phyloP scores from a whole-genome alignment of 1,139 yeast genomes.

The Kluyveromyces marxianus region DNA sequence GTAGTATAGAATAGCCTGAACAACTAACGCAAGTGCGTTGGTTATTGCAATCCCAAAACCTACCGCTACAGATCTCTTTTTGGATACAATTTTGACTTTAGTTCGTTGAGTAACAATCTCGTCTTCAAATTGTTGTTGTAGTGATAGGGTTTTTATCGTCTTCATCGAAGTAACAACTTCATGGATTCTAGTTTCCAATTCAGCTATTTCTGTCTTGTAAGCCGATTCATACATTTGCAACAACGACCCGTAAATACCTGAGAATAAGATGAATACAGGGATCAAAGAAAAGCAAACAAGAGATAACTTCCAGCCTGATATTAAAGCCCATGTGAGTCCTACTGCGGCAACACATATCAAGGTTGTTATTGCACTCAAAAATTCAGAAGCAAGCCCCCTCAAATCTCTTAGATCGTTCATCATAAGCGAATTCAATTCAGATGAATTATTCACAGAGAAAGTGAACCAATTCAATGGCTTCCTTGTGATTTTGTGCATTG shows the following conservation, averaged over 20 bases:
- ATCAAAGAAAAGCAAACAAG: constrained; percentile 71
- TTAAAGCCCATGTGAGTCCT: constrained; percentile 72
- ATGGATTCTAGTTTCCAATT: constrained; percentile 46
- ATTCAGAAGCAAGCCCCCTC: constrained; percentile 54
- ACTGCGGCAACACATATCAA: constrained; percentile 46
- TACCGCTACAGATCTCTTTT: constrained; percentile 43
- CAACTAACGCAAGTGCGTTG: constrained; percentile 46
- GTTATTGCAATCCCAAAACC: constrained; percentile 54
- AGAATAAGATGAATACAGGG: constrained; percentile 49
- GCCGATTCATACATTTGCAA: constrained; percentile 48
- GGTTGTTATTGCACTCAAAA: constrained; percentile 47
- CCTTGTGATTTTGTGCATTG: constrained; percentile 42
- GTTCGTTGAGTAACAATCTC: constrained; percentile 20
- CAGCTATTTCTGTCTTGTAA: constrained; percentile 52
- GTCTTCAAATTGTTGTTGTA: constrained; percentile 40
- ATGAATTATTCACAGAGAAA: constrained; percentile 35
- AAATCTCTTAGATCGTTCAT: constrained; percentile 79
- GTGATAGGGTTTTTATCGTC: constrained; percentile 52
- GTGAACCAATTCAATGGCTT: constrained; percentile 55
- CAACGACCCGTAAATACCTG: constrained; percentile 45
- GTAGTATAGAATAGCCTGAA: constrained; percentile 65
- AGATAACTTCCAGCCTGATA: constrained; percentile 80
- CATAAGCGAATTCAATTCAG: constrained; percentile 57
- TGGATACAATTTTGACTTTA: constrained; percentile 33
- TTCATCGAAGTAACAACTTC: constrained; percentile 55